A percentile compares a stretch with the other conserved stretches of the same genome.
phyloP scores from a whole-genome alignment of 2,329 filamentous ascomycete genomes.

The Penicillium psychrosexuale region DNA sequence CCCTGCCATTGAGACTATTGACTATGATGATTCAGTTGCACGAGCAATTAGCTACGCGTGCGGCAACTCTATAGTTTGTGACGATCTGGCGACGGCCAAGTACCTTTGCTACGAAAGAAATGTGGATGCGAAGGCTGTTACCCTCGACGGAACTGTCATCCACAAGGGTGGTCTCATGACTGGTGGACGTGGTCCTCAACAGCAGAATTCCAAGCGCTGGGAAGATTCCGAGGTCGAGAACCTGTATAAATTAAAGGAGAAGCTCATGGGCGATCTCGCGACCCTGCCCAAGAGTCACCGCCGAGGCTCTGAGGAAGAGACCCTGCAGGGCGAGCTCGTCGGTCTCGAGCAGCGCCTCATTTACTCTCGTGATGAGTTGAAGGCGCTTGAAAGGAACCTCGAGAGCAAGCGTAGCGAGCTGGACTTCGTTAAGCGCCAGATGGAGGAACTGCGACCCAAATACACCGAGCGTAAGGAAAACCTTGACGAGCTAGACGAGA shows the following conservation, averaged over 20 bases:
- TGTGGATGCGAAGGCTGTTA: slow-evolving; percentile 90
- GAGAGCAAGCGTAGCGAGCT: slow-evolving; percentile 80
- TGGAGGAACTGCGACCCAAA: slow-evolving; percentile 74
- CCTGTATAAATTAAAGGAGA: slow-evolving; percentile 71
- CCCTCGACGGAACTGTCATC: slow-evolving; percentile 91
- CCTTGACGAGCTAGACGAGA: slow-evolving; percentile 60
- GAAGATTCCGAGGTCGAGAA: slow-evolving; percentile 88
- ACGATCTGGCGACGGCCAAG: slow-evolving; percentile 80
- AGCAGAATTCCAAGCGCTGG: slow-evolving; percentile 74
- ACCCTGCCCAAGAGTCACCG: slow-evolving; percentile 76
- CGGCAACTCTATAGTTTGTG: slow-evolving; percentile 90
- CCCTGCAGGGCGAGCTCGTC: slow-evolving; percentile 72
- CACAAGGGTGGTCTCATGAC: slow-evolving; percentile 97
- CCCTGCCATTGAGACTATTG: slow-evolving; percentile 91
- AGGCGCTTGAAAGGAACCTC: slow-evolving; percentile 76
- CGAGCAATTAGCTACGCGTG: slow-evolving; percentile 94
- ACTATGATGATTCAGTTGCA: slow-evolving; percentile 83
- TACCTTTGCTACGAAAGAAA: slow-evolving; percentile 80
- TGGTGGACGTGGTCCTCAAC: slow-evolving; percentile 79
- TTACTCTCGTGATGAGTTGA: slow-evolving; percentile 71
- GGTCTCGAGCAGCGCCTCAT: slow-evolving; percentile 74
- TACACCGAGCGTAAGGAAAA: slow-evolving; percentile 68
- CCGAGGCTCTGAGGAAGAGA: slow-evolving; percentile 73
- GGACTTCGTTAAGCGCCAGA: slow-evolving; percentile 67
- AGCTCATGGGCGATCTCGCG: slow-evolving; percentile 72